A percentile compares a stretch with the other conserved stretches of the same genome.
phyloP scores from a whole-genome alignment of 192 early-diverging fungal species.

The Gaertneriomyces sp. region DNA sequence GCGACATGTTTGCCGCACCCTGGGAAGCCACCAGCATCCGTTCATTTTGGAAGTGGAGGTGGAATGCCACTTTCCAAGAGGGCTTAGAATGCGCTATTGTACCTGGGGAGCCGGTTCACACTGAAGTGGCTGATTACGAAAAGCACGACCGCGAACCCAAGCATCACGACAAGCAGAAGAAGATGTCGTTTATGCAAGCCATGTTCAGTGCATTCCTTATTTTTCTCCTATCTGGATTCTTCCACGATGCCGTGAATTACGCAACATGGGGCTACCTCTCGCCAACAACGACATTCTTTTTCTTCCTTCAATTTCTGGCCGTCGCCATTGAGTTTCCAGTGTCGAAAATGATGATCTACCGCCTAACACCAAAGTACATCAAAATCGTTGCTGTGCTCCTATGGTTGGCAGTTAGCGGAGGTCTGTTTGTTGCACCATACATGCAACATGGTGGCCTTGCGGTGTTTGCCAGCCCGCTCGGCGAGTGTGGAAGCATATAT shows the following conservation, averaged over 20 bases:
- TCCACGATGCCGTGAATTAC: constrained; percentile 19
- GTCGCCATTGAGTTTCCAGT: constrained; percentile 3
- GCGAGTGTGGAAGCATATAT: too few relatives aligned
- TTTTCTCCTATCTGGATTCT: constrained; percentile 16
- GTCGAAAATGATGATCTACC: neutral
- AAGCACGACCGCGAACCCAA: neutral
- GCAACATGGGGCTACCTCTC: neutral
- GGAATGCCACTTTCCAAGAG: constrained; percentile 21
- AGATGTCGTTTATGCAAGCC: neutral
- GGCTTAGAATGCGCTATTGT: constrained; percentile 3
- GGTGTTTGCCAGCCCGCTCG: neutral
- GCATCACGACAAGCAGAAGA: neutral
- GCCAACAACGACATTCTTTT: constrained; percentile 2
- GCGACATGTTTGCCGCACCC: constrained; percentile 15
- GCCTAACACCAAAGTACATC: neutral
- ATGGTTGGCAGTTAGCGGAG: constrained; percentile 5
- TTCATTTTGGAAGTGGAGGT: constrained; percentile 12
- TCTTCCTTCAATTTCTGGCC: constrained; percentile 10
- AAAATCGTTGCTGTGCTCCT: constrained; percentile 2
- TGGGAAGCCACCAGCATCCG: constrained; percentile 3
- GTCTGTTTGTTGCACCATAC: constrained; percentile 14
- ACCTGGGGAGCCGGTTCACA: neutral
- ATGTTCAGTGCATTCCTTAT: constrained; percentile 7
- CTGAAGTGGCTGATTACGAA: neutral
- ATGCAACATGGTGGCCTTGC: constrained; percentile 3